Base-by-base conservation (phyloP, 345 rosid species). In the Stellera chamaejasme region DNA sequence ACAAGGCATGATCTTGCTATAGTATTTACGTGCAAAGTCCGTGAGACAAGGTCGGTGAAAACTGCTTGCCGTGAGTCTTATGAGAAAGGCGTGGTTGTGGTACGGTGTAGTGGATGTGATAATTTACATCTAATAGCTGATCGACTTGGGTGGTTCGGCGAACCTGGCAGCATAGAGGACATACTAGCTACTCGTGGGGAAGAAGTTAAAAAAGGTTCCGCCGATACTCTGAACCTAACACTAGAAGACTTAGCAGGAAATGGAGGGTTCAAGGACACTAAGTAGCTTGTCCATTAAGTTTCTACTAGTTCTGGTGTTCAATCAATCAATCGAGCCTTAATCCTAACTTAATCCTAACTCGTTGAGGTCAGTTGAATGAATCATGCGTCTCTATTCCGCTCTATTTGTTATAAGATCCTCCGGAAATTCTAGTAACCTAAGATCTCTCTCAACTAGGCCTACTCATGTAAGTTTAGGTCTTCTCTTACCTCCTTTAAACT, bases 81-180 rank as follows among this genome's bases (percentile, higher is more conserved):
- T 11, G 93, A 88, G 62, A 88, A 85, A 56, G 96, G 98, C 0
- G 85, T 92, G 52, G 98, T 92, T 63, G 88, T 88, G 46, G 96
- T 75, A 13, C 75, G 84, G 1, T 92, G 98, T 60, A 63, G 80
- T 42, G 93, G 98, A 5, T 92, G 98, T 57, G 73, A 82, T 64
- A 88, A 92, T 61, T 75, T 85, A 2, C 98, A 92, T 75, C 75
- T 92, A 74, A 88, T 88, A 48, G 84, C 96, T 1, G 96, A 88
- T 67, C 88, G 75, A 28, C 80, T 68, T 23, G 96, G 98, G 27
- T 83, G 87, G 96, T 92, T 92, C 36, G 98, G 98, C 39, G 76
- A 85, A 62, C 87, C 96, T 0, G 90, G 90, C 57, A 84, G 87
- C 62, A 55, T 92, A 3, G 96, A 92, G 75, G 95, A 92, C 19